phyloP scores from a whole-genome alignment of 75 land plant genomes.

The Cunninghamia lanceolata region DNA sequence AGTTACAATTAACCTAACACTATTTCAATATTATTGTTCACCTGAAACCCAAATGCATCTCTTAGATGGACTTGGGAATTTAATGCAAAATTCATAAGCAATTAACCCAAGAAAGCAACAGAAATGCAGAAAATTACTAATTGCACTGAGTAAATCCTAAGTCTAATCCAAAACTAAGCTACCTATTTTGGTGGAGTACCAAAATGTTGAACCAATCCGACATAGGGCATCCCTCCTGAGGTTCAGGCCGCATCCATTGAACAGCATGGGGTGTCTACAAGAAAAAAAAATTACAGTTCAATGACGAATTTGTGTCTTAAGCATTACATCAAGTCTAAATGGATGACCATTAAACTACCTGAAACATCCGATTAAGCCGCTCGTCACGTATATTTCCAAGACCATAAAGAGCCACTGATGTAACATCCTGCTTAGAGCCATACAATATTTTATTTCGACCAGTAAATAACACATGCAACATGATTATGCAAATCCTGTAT shows the following conservation, averaged over 20 bases:
- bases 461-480: not conserved
- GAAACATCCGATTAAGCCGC: slow-evolving; percentile 97
- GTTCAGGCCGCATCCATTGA: slow-evolving; percentile 97
- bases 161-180: not conserved
- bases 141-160: not conserved
- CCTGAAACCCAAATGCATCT: not conserved
- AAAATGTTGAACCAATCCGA: slow-evolving; percentile 98
- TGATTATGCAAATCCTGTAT: not conserved
- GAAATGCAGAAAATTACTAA: not conserved
- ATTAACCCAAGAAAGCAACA: not conserved
- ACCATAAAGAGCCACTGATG: slow-evolving; percentile 93
- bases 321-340: not conserved
- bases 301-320: not conserved
- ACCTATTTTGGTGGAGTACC: slow-evolving; percentile 99
- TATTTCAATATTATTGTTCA: not conserved
- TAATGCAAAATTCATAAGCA: not conserved
- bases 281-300: not conserved
- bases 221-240: slow-evolving; percentile 61
- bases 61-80: not conserved
- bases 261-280: slow-evolving; percentile 96
- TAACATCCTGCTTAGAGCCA: slow-evolving; percentile 61
- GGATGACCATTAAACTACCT: slow-evolving; percentile 41
- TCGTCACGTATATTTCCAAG: slow-evolving; percentile 98
- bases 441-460: not conserved
- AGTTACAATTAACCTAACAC: not conserved